Conservation (phyloP, 2,329 filamentous ascomycete species). For the Paecilomyces niveus region DNA sequence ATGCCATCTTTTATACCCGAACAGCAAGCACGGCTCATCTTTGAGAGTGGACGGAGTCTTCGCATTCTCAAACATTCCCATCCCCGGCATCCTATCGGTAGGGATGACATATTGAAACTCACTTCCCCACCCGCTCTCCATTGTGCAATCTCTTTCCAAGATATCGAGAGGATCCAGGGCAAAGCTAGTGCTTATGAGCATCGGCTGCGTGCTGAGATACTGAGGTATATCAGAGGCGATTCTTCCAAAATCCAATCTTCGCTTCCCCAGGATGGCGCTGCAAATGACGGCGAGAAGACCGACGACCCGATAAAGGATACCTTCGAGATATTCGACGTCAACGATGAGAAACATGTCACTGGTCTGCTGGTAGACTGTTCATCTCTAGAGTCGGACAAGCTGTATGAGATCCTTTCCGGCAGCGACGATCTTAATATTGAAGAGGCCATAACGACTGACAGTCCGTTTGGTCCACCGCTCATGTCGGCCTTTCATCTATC, state of each 20-base stretch:
- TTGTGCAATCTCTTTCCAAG: slow-evolving; percentile 67
- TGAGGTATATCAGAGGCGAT: slow-evolving; percentile 26
- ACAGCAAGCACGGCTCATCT: slow-evolving; percentile 65
- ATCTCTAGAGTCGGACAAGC: slow-evolving; percentile 19
- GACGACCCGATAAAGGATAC: slow-evolving; percentile 9
- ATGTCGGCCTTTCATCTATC: slow-evolving; percentile 58
- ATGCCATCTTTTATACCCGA: slow-evolving; percentile 65
- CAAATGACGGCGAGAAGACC: slow-evolving; percentile 1
- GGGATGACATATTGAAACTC: slow-evolving; percentile 39
- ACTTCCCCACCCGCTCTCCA: slow-evolving; percentile 51
- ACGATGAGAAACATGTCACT: slow-evolving; percentile 17
- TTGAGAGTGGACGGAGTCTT: slow-evolving; percentile 71
- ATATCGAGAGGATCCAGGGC: slow-evolving; percentile 57
- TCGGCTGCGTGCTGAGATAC: slow-evolving; percentile 29
- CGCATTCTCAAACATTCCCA: slow-evolving; percentile 65
- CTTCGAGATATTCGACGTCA: slow-evolving; percentile 31
- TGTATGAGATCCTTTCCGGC: slow-evolving; percentile 21
- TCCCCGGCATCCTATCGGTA: slow-evolving; percentile 61
- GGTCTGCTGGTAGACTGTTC: slow-evolving; percentile 16
- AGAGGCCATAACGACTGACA: slow-evolving; percentile 6
- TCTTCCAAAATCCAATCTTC: slow-evolving; percentile 15
- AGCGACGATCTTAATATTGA: slow-evolving; percentile 14
- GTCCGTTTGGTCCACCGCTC: slow-evolving; percentile 33
- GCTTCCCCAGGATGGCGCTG: not conserved
- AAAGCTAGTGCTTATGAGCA: slow-evolving; percentile 45